Conservation (phyloP, 306 rosid genomes). For the Bauhinia variegata region DNA sequence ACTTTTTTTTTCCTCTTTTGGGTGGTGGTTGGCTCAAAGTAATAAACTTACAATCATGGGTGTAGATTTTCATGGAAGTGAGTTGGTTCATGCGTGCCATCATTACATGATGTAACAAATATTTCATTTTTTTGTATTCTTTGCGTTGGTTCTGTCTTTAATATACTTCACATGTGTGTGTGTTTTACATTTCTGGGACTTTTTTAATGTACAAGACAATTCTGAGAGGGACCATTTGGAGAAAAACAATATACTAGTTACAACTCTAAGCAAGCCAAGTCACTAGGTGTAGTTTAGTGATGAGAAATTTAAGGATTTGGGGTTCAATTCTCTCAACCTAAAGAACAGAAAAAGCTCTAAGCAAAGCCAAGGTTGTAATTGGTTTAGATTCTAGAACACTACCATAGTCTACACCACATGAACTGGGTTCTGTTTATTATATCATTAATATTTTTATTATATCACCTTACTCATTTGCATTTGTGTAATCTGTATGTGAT, state of each 20-base stretch:
- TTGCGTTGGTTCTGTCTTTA: slow-evolving; percentile 15
- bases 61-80: not conserved
- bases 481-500: not conserved
- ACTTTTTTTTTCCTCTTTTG: too few relatives aligned
- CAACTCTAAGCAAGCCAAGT: slow-evolving; percentile 2
- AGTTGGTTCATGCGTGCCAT: slow-evolving; percentile 1
- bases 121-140: slow-evolving; percentile 8
- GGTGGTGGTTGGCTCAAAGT: too few relatives aligned
- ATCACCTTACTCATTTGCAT: not conserved
- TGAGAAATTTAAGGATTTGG: too few relatives aligned
- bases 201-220: not conserved
- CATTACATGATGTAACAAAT: not conserved
- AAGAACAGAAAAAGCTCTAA: too few relatives aligned
- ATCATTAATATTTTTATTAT: too few relatives aligned
- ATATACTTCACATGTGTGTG: not conserved
- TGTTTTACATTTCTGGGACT: not conserved
- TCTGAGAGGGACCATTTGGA: not conserved
- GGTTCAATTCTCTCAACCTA: too few relatives aligned
- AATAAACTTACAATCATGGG: too few relatives aligned
- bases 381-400: too few relatives aligned
- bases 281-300: too few relatives aligned
- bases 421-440: too few relatives aligned
- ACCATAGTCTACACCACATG: too few relatives aligned
- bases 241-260: slow-evolving; percentile 6
- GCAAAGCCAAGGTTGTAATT: not conserved